phyloP scores from a whole-genome alignment of 176 grass and related monocot species.

The Oryza nivara region DNA sequence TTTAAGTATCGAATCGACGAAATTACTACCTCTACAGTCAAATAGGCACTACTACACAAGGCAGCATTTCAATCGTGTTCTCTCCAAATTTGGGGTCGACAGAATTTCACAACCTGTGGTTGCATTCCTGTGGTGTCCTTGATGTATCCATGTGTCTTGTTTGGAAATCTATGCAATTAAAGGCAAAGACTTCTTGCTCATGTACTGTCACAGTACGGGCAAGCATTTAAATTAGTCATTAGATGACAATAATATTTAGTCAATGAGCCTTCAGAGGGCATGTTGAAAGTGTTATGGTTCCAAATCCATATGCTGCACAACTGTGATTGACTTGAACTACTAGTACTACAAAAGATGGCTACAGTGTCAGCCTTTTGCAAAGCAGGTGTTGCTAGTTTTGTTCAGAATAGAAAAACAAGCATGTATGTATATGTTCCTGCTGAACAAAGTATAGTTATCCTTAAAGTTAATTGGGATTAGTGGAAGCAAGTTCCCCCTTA shows the following conservation, averaged over 20 bases:
- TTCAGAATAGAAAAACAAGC: neutral
- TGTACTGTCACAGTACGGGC: slow-evolving; percentile 34
- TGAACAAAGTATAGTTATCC: neutral
- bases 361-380: neutral
- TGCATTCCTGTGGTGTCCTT: slow-evolving; percentile 25
- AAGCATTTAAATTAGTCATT: neutral
- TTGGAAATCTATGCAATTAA: slow-evolving; percentile 21
- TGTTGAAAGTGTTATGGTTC: slow-evolving; percentile 12
- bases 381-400: neutral
- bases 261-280: slow-evolving; percentile 14
- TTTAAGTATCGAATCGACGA: neutral
- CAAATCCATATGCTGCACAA: neutral
- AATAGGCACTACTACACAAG: neutral
- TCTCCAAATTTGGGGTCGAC: neutral
- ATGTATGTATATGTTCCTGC: neutral
- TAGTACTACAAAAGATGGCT: neutral
- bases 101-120: neutral
- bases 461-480: slow-evolving; percentile 16
- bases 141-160: slow-evolving; percentile 46
- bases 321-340: neutral
- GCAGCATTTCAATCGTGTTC: neutral
- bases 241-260: neutral
- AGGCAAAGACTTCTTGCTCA: slow-evolving; percentile 1
- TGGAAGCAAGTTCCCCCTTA: slow-evolving; percentile 34
- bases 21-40: neutral